phyloP scores from a whole-genome alignment of 129 eudicot species.

The Flaveria ramosissima region DNA sequence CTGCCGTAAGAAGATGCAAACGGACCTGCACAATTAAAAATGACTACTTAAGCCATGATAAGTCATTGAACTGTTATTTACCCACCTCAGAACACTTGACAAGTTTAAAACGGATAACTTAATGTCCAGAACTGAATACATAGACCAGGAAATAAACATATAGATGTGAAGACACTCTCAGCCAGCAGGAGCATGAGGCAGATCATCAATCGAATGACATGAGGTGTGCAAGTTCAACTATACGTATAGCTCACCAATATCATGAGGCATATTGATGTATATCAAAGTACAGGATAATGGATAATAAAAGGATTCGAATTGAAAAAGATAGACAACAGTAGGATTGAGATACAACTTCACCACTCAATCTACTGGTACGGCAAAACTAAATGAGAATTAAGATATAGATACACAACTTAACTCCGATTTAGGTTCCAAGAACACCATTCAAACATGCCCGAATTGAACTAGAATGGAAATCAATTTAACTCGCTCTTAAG shows the following conservation, averaged over 20 bases:
- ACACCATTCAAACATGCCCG: too few species aligned
- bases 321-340: too few species aligned
- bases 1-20: conserved; percentile 90
- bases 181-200: conserved; percentile 1
- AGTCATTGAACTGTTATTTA: neutral
- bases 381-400: too few species aligned
- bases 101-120: neutral
- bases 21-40: conserved; percentile 64
- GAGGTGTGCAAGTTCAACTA: neutral
- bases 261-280: neutral
- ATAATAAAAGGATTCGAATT: too few species aligned
- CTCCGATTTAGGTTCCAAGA: too few species aligned
- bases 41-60: neutral
- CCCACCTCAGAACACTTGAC: neutral
- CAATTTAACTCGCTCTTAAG: too few species aligned
- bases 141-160: conserved; percentile 4
- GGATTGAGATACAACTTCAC: too few species aligned
- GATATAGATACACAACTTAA: too few species aligned
- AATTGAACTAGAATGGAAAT: too few species aligned
- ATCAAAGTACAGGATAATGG: too few species aligned
- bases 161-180: neutral
- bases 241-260: conserved; percentile 4
- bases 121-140: conserved; percentile 1
- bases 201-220: neutral
- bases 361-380: too few species aligned